phyloP scores from a whole-genome alignment of 441 rosid species.

The Syzygium syzygioides region DNA sequence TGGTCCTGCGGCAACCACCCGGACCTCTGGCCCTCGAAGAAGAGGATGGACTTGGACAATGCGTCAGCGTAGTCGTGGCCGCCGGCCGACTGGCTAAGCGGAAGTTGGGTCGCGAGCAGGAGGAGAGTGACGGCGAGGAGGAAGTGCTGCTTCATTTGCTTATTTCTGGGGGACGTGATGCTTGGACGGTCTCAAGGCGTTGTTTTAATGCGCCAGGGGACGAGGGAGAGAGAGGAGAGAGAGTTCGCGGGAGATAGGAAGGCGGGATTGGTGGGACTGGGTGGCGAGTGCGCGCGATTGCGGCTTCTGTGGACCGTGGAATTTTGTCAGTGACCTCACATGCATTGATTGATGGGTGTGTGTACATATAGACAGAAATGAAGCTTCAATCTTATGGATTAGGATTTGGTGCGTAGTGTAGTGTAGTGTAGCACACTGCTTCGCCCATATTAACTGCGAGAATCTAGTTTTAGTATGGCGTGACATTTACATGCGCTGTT shows the following conservation, averaged over 20 bases:
- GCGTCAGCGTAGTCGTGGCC: constrained; percentile 68
- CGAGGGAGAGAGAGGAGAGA: not conserved
- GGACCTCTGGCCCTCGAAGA: constrained; percentile 95
- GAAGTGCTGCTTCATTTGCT: not conserved
- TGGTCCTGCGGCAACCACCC: constrained; percentile 73
- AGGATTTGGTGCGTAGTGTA: not conserved
- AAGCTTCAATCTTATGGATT: not conserved
- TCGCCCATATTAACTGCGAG: not conserved
- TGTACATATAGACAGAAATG: not conserved
- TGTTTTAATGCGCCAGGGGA: not conserved
- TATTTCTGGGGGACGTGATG: not conserved
- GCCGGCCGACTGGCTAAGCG: constrained; percentile 20
- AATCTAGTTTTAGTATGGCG: not conserved
- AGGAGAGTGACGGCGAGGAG: not conserved
- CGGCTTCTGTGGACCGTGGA: not conserved
- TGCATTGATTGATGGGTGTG: not conserved
- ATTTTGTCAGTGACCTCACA: not conserved
- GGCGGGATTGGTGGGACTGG: not conserved
- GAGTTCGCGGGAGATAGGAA: not conserved
- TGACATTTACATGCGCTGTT: not conserved
- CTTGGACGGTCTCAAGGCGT: not conserved
- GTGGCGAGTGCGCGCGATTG: not conserved
- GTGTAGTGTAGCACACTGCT: not conserved
- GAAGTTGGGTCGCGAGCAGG: not conserved
- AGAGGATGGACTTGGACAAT: constrained; percentile 75